Conservation (phyloP, 1,284 basidiomycete species). For the Cystobasidium slooffiae region DNA sequence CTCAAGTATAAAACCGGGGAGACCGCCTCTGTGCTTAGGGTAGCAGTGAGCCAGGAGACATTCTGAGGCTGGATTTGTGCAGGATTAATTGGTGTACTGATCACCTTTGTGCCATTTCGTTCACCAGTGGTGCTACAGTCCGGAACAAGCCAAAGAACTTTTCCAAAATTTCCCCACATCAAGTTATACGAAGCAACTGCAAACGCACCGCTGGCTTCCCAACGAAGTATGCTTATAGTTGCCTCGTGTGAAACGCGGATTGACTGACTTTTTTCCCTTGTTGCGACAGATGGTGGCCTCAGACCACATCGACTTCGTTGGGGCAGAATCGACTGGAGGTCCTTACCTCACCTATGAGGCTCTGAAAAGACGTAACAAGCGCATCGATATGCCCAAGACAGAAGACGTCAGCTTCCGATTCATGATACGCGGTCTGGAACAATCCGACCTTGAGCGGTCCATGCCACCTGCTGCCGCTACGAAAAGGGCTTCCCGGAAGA, state of each 20-base stretch:
- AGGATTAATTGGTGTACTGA: background rate
- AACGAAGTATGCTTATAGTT: constrained; percentile 2
- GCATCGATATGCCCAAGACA: background rate
- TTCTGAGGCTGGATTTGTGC: background rate
- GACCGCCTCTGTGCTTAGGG: background rate
- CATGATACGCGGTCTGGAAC: constrained; percentile 12
- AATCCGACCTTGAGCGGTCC: constrained; percentile 21
- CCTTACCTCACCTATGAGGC: background rate
- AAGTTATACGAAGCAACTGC: background rate
- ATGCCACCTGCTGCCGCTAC: background rate
- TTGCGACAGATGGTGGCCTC: constrained; percentile 13
- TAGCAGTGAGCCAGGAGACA: background rate
- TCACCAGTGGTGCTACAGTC: constrained; percentile 26
- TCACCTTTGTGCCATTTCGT: background rate
- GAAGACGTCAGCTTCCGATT: constrained; percentile 13
- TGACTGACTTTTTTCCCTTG: background rate
- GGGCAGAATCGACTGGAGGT: constrained; percentile 11
- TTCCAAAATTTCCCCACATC: background rate
- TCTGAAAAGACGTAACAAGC: background rate
- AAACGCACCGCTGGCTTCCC: constrained; percentile 8
- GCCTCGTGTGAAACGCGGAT: background rate
- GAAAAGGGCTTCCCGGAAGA: background rate
- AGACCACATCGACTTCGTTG: constrained; percentile 24
- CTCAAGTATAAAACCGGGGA: background rate
- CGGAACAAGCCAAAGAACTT: constrained; percentile 8